Base-by-base conservation (phyloP, 176 grass and related monocot genomes). In the Chrysopogon serrulatus region DNA sequence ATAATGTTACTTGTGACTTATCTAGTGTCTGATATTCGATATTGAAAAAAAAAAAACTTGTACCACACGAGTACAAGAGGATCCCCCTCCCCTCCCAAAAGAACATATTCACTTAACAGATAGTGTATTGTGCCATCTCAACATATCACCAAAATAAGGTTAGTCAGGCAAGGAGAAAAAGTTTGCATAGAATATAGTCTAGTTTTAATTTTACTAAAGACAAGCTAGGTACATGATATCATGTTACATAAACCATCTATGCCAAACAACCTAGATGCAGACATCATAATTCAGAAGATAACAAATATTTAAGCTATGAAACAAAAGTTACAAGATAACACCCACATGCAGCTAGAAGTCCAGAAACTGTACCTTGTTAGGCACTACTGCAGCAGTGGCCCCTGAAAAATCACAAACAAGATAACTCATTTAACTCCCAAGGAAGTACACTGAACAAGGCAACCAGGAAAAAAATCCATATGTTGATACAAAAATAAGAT, bases 361-460 rank as follows among this genome's bases (percentile, higher is more conserved):
- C 19, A 79, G 31, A 79, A 79, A 27, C 42, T 74, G 56, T 89
- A 92, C 90, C 86, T 88, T 83, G 73, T 86, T 88, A 0, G 79
- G 74, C 24, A 51, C 32, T 35, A 76, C n/a, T 35, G 35, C 40
- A 69, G 79, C 13, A 17, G 56, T 4, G 8, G 44, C 28, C 88
- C 90, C 90, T 91, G 71, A 45, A 88, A 78, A 82, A 57, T 30
- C 35, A 77, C 16, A 79, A 4, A 87, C 3, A 80, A 53, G 3
- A 76, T 47, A 34, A 28, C 61, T 77, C 36, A 82, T 48, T 90
- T 66, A 90, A 77, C 2, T 17, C 8, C 27, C 54, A 86, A 77
- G 32, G 36, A 86, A 82, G n/a, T 57, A 28, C 2, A 57, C 4
- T 48, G 15, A 32, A 66, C 4, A 86, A 71, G 4, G 1, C 8